phyloP scores from a whole-genome alignment of 495 filamentous ascomycete species.

The Aspergillus campestris region DNA sequence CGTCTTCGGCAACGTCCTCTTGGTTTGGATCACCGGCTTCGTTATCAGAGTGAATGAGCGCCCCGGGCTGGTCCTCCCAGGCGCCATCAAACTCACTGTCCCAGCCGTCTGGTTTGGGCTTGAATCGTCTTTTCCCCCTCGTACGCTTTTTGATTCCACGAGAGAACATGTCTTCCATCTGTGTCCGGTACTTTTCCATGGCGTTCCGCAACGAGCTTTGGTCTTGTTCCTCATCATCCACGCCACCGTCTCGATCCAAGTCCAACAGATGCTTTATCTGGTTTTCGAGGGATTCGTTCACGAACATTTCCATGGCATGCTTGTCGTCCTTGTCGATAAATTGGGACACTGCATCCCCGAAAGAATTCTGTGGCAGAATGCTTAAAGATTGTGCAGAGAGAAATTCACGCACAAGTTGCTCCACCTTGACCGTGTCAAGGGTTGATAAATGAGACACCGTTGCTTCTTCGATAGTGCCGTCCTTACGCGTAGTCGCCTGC shows the following conservation, averaged over 20 bases:
- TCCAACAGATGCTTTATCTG: conserved; percentile 67
- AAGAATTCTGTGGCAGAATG: conserved; percentile 82
- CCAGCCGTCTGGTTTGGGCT: conserved; percentile 73
- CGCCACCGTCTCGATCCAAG: conserved; percentile 56
- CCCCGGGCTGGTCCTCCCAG: conserved; percentile 75
- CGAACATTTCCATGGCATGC: conserved; percentile 82
- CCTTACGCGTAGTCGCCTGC: conserved; percentile 27
- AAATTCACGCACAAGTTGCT: conserved; percentile 77
- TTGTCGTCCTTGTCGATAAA: conserved; percentile 96
- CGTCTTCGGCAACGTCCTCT: conserved; percentile 39
- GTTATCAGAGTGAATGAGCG: conserved; percentile 50
- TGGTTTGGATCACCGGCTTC: conserved; percentile 39
- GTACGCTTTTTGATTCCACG: conserved; percentile 56
- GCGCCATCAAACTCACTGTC: conserved; percentile 76
- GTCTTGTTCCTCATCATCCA: conserved; percentile 53
- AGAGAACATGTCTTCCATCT: conserved; percentile 64
- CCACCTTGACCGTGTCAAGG: conserved; percentile 75
- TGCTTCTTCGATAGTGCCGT: conserved; percentile 46
- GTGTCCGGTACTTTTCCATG: conserved; percentile 62
- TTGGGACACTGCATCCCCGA: conserved; percentile 86
- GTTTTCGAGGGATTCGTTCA: conserved; percentile 65
- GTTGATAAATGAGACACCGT: conserved; percentile 49
- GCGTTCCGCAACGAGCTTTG: conserved; percentile 49
- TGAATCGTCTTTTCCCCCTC: conserved; percentile 53
- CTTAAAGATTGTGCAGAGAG: conserved; percentile 76